A percentile compares a stretch with the other conserved stretches of the same genome.
phyloP scores from a whole-genome alignment of 2,329 filamentous ascomycete genomes.

The Xylaria sp. region DNA sequence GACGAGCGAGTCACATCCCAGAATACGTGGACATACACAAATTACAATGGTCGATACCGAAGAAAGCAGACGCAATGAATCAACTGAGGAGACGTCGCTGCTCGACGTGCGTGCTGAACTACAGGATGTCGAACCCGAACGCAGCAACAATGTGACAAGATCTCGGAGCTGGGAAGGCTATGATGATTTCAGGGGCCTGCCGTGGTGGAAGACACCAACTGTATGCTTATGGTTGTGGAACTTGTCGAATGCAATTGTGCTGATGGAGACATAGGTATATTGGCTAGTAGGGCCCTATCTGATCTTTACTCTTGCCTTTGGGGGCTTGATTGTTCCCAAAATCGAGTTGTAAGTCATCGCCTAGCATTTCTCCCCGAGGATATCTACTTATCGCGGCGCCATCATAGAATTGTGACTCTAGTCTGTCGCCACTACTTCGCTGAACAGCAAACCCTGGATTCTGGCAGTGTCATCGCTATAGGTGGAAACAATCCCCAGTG shows the following conservation, averaged over 20 bases:
- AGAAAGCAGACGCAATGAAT: conserved; percentile 30
- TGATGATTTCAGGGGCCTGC: conserved; percentile 68
- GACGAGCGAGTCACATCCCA: conserved; percentile 42
- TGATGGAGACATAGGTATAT: conserved; percentile 67
- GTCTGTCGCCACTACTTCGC: conserved; percentile 86
- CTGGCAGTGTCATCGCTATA: conserved; percentile 68
- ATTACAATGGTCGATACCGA: conserved; percentile 46
- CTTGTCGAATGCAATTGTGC: conserved; percentile 20
- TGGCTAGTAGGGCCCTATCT: conserved; percentile 86
- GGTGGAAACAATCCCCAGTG: conserved; percentile 82
- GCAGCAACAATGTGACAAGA: conserved; percentile 33
- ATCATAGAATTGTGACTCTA: conserved; percentile 73
- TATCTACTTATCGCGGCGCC: conserved; percentile 8
- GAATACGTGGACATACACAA: conserved; percentile 32
- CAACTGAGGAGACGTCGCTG: conserved; percentile 54
- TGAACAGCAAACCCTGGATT: conserved; percentile 69
- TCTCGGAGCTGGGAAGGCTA: conserved; percentile 59
- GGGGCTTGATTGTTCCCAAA: conserved; percentile 85
- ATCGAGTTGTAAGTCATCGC: conserved; percentile 72
- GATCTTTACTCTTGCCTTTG: conserved; percentile 85
- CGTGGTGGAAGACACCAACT: conserved; percentile 72
- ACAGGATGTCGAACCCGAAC: conserved; percentile 35
- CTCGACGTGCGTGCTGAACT: conserved; percentile 49
- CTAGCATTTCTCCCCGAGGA: not conserved
- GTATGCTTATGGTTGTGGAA: conserved; percentile 54